Evolutionary conservation across 192 early-diverging fungal genomes (phyloP).

Genomic region (Coemansia furcata): DNA sequence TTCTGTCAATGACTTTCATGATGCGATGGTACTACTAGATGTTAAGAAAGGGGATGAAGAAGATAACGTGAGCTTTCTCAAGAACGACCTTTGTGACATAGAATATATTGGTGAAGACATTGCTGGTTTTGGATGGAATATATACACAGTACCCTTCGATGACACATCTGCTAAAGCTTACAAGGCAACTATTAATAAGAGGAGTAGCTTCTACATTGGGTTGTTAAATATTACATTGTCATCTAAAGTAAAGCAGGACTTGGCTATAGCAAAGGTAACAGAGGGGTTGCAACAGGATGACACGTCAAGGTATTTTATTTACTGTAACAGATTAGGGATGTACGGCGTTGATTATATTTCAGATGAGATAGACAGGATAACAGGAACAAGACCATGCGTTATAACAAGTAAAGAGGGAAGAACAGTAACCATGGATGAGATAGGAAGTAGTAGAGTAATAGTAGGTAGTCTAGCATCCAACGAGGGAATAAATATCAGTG

Average conservation of each 20-base stretch:
- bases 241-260: constrained; percentile 3
- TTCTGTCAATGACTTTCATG: constrained; percentile 11
- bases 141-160: not conserved
- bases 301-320: constrained; percentile 6
- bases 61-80: constrained; percentile 6
- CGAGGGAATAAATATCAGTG: constrained; percentile 15
- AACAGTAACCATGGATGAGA: not conserved
- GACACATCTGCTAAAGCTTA: not conserved
- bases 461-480: constrained; percentile 14
- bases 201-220: not conserved
- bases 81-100: constrained; percentile 9
- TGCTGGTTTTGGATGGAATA: not conserved
- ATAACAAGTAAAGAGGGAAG: constrained; percentile 2
- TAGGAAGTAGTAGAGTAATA: not conserved
- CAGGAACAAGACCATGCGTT: not conserved
- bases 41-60: not conserved
- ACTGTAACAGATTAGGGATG: constrained; percentile 5
- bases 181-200: not conserved
- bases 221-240: too few species aligned
- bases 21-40: constrained; percentile 2
- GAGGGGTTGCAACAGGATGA: not conserved
- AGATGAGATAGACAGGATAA: not conserved
- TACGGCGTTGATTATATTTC: constrained; percentile 4
- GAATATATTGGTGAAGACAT: constrained; percentile 1
- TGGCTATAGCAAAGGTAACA: not conserved